A percentile compares a stretch with the other conserved stretches of the same genome.
phyloP scores from a whole-genome alignment of 345 rosid species.

The Acer campestre region DNA sequence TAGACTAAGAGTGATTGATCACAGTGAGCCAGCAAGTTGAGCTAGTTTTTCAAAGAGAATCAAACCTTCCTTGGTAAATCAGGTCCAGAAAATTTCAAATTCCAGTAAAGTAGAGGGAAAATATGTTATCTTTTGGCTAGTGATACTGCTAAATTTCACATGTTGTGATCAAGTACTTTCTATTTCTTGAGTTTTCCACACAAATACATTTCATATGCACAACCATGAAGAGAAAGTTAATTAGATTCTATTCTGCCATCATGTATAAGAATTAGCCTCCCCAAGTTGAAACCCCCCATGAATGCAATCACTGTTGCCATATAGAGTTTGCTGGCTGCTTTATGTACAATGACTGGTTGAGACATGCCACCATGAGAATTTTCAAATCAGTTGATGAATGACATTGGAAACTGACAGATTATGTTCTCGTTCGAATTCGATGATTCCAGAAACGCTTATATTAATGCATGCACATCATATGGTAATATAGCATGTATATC shows the following conservation, averaged over 20 bases:
- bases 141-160: no score
- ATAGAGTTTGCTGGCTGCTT: background rate
- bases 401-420: background rate
- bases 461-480: background rate
- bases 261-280: background rate
- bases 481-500: background rate
- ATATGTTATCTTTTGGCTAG: no score
- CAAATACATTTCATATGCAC: background rate
- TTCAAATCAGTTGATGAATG: background rate
- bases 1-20: constrained; percentile 9
- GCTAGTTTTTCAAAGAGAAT: background rate
- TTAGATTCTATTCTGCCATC: constrained; percentile 7
- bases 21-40: background rate
- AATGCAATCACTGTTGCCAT: background rate
- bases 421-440: background rate
- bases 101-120: no score
- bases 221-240: background rate
- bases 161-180: background rate
- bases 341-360: background rate
- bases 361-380: background rate
- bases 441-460: background rate
- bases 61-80: background rate
- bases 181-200: background rate
- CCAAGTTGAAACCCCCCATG: background rate
- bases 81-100: no score